A percentile compares a stretch with the other conserved stretches of the same genome.
Evolutionary conservation across 441 rosid species (phyloP).

Genomic region (Cnidoscolus chayamansa): DNA sequence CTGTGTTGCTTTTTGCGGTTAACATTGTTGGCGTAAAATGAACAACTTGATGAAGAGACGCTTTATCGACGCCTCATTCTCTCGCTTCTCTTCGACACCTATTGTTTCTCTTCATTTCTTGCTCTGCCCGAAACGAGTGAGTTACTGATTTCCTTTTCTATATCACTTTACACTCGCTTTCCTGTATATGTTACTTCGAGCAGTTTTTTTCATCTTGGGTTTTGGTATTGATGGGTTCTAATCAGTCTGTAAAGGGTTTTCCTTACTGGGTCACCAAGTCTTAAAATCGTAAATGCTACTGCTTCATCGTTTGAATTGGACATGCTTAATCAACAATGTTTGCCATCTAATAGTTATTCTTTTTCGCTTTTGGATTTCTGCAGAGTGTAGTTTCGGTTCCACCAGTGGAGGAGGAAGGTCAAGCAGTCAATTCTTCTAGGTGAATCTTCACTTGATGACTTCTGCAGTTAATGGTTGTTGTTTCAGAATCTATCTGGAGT

Average conservation of each 20-base stretch:
- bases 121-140: not conserved
- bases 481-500: not conserved
- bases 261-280: too few relatives aligned
- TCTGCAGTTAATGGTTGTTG: not conserved
- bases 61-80: not conserved
- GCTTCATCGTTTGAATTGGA: not conserved
- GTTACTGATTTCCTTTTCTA: not conserved
- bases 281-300: too few relatives aligned
- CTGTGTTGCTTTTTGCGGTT: too few relatives aligned
- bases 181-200: not conserved
- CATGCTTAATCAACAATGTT: not conserved
- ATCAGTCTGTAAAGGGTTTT: too few relatives aligned
- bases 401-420: not conserved
- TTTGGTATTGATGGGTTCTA: not conserved
- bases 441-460: not conserved
- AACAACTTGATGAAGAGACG: not conserved
- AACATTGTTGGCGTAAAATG: not conserved
- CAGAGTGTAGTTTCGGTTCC: slow-evolving; percentile 4
- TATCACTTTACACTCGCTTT: too few relatives aligned
- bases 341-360: not conserved
- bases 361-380: not conserved
- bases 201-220: not conserved
- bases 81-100: not conserved
- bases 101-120: not conserved
- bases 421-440: not conserved